Conservation (phyloP, 768 basidiomycete genomes). For the Kwoniella dendrophila region DNA sequence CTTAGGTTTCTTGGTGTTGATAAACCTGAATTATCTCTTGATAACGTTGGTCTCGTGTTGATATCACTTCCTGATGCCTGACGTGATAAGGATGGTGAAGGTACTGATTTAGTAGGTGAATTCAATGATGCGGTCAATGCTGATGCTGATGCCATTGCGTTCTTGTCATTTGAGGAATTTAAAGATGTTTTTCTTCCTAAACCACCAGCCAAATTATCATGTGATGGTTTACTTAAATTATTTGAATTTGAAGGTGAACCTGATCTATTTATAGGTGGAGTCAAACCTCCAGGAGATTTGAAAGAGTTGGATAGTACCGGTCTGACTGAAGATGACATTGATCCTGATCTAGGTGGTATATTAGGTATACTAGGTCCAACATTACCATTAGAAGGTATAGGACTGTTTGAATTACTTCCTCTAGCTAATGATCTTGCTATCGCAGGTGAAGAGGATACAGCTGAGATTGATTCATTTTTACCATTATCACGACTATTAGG, state of each 20-base stretch:
- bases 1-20: conserved; percentile 18
- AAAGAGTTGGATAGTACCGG: conserved; percentile 12
- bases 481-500: too few relatives aligned
- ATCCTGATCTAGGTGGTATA: conserved; percentile 34
- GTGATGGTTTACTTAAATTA: conserved; percentile 12
- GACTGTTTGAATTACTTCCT: background rate
- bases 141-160: background rate
- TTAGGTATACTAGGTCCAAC: conserved; percentile 30
- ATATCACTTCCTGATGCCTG: background rate
- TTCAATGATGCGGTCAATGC: conserved; percentile 25
- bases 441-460: conserved; percentile 5
- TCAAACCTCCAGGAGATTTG: conserved; percentile 11
- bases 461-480: background rate
- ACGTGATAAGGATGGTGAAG: background rate
- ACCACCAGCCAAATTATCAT: conserved; percentile 22
- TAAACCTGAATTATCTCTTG: conserved; percentile 14
- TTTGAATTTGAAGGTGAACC: conserved; percentile 7
- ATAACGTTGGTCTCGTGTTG: conserved; percentile 1
- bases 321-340: conserved; percentile 10
- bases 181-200: conserved; percentile 14
- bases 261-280: background rate
- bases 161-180: background rate
- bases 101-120: background rate
- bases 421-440: conserved; percentile 13
- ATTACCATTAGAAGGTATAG: conserved; percentile 3